Evolutionary conservation across 805 yeast genomes (phyloP).

Genomic region (Kuraishia borneana): DNA sequence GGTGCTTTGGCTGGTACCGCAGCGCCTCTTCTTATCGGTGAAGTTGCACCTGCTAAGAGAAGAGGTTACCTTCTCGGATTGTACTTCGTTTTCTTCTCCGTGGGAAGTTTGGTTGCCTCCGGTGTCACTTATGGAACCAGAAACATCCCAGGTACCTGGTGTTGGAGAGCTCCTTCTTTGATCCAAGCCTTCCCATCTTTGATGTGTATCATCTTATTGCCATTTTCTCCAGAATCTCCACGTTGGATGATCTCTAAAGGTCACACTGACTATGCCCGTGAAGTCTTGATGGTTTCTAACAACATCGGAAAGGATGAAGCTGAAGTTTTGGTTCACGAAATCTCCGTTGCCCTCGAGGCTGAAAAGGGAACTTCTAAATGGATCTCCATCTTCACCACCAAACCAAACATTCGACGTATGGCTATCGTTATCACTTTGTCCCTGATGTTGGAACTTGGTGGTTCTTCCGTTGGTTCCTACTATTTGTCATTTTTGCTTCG

Average conservation of each 20-base stretch:
- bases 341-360: slow-evolving; percentile 9
- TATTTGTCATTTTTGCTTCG: slow-evolving; percentile 23
- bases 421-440: slow-evolving; percentile 15
- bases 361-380: slow-evolving; percentile 12
- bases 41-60: slow-evolving; percentile 17
- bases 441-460: slow-evolving; percentile 14
- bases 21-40: slow-evolving; percentile 23
- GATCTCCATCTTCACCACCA: slow-evolving; percentile 11
- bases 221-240: slow-evolving; percentile 17
- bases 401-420: slow-evolving; percentile 12
- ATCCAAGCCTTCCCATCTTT: slow-evolving; percentile 15
- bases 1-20: slow-evolving; percentile 16
- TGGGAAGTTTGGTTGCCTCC: slow-evolving; percentile 17
- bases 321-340: slow-evolving; percentile 11
- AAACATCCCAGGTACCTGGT: slow-evolving; percentile 13
- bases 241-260: slow-evolving; percentile 22
- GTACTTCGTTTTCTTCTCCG: slow-evolving; percentile 16
- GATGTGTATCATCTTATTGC: slow-evolving; percentile 9
- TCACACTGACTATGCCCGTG: slow-evolving; percentile 36
- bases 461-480: slow-evolving; percentile 14
- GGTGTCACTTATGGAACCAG: slow-evolving; percentile 19
- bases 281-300: slow-evolving; percentile 14
- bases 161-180: slow-evolving; percentile 19
- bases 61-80: slow-evolving; percentile 18
- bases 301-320: slow-evolving; percentile 10